phyloP scores from a whole-genome alignment of 2,329 filamentous ascomycete genomes.

The Fusarium torreyae region DNA sequence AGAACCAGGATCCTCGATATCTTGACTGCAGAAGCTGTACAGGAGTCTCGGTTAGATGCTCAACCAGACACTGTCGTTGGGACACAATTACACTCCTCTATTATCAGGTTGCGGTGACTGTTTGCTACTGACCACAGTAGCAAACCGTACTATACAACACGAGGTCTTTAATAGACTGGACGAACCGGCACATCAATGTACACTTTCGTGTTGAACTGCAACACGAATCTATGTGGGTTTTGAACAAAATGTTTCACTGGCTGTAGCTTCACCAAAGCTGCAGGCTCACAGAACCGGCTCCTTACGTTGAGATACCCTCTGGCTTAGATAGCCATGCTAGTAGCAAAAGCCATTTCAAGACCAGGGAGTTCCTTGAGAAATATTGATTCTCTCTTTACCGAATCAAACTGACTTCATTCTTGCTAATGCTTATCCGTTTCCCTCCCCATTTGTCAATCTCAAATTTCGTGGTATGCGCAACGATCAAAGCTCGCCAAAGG shows the following conservation, averaged over 20 bases:
- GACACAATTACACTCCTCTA: background rate
- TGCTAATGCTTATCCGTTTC: constrained; percentile 32
- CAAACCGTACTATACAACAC: background rate
- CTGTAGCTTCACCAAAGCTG: background rate
- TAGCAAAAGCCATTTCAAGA: background rate
- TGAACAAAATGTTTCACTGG: background rate
- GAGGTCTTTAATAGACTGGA: background rate
- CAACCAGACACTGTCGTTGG: constrained; percentile 2
- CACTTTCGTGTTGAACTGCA: background rate
- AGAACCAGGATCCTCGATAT: constrained; percentile 20
- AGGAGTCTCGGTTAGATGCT: background rate
- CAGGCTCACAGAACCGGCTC: background rate
- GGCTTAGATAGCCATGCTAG: background rate
- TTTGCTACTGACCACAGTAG: background rate
- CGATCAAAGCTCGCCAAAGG: constrained; percentile 27
- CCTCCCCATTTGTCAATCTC: constrained; percentile 23
- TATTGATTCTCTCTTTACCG: constrained; percentile 13
- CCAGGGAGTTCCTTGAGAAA: background rate
- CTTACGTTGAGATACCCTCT: background rate
- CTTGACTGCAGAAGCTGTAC: constrained; percentile 6
- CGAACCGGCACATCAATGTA: no score
- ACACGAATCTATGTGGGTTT: background rate
- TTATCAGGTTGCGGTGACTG: background rate
- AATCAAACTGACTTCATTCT: constrained; percentile 42
- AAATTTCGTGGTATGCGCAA: constrained; percentile 28